phyloP scores from a whole-genome alignment of 257 asterid species.

The Ocimum tenuiflorum region DNA sequence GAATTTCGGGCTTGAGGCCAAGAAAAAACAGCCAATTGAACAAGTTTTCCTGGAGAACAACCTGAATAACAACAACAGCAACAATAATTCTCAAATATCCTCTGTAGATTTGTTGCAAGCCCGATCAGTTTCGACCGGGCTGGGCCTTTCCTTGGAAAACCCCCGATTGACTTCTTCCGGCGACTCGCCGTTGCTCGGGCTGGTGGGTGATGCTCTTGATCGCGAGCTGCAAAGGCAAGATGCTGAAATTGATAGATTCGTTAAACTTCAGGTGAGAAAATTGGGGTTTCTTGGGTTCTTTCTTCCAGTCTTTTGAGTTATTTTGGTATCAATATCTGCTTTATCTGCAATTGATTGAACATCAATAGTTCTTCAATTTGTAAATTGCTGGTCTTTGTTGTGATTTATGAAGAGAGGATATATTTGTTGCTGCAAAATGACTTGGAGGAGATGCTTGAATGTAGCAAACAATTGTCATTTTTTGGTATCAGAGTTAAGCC shows the following conservation, averaged over 20 bases:
- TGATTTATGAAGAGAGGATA: background rate
- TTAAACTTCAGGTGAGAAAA: slow-evolving; percentile 72
- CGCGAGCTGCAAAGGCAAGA: slow-evolving; percentile 79
- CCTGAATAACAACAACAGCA: slow-evolving; percentile 33
- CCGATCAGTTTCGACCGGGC: slow-evolving; percentile 88
- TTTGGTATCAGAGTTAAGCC: background rate
- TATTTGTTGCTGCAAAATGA: background rate
- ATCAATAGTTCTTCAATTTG: background rate
- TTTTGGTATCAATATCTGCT: slow-evolving; percentile 3
- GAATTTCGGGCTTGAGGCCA: slow-evolving; percentile 58
- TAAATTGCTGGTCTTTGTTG: background rate
- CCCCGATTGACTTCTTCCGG: slow-evolving; percentile 60
- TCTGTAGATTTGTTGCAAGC: slow-evolving; percentile 74
- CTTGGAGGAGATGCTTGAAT: background rate
- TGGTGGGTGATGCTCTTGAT: slow-evolving; percentile 64
- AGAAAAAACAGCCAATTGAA: slow-evolving; percentile 66
- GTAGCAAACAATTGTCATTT: background rate
- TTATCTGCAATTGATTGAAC: background rate
- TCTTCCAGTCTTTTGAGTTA: background rate
- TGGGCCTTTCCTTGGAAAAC: slow-evolving; percentile 86
- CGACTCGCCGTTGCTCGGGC: slow-evolving; percentile 67
- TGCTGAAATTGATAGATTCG: slow-evolving; percentile 75
- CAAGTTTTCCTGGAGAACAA: slow-evolving; percentile 66
- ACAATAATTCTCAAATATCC: slow-evolving; percentile 66
- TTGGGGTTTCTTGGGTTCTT: background rate